Evolutionary conservation across 306 rosid genomes (phyloP).

Genomic region (Chamaecrista fasciculata): DNA sequence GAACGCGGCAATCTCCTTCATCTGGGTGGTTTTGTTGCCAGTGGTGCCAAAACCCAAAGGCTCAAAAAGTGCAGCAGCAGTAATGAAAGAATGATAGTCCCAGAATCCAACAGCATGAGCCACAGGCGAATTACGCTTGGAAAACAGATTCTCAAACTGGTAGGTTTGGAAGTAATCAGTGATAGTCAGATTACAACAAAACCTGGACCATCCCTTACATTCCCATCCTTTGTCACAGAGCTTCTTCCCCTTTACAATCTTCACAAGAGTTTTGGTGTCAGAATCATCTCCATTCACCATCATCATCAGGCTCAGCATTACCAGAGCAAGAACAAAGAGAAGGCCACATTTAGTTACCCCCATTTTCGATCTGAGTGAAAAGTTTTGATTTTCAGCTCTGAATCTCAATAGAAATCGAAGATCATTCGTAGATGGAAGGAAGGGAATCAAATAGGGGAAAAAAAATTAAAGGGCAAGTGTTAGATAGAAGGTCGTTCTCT

Average conservation of each 20-base stretch:
- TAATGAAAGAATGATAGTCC: conserved; percentile 77
- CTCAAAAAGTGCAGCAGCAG: conserved; percentile 62
- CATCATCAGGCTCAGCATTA: conserved; percentile 7
- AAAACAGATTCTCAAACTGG: conserved; percentile 86
- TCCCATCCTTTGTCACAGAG: conserved; percentile 82
- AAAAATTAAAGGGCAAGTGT: neutral
- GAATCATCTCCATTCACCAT: conserved; percentile 37
- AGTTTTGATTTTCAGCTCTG: neutral
- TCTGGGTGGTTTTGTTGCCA: conserved; percentile 65
- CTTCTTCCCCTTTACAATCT: conserved; percentile 62
- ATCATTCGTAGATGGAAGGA: neutral
- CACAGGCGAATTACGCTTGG: conserved; percentile 67
- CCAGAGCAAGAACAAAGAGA: conserved; percentile 1
- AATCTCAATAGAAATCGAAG: neutral
- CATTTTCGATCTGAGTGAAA: conserved; percentile 18
- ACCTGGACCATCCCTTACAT: conserved; percentile 62
- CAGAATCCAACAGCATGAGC: conserved; percentile 90
- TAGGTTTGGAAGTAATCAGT: conserved; percentile 64
- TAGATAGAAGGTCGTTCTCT: conserved; percentile 34
- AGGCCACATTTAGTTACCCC: conserved; percentile 13
- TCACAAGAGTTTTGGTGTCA: conserved; percentile 40
- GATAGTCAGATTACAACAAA: conserved; percentile 79
- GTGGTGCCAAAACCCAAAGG: conserved; percentile 90
- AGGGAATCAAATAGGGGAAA: neutral
- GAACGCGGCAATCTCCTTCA: conserved; percentile 90